Evolutionary conservation across 768 basidiomycete species (phyloP).

Genomic region (Lactarius quietus): DNA sequence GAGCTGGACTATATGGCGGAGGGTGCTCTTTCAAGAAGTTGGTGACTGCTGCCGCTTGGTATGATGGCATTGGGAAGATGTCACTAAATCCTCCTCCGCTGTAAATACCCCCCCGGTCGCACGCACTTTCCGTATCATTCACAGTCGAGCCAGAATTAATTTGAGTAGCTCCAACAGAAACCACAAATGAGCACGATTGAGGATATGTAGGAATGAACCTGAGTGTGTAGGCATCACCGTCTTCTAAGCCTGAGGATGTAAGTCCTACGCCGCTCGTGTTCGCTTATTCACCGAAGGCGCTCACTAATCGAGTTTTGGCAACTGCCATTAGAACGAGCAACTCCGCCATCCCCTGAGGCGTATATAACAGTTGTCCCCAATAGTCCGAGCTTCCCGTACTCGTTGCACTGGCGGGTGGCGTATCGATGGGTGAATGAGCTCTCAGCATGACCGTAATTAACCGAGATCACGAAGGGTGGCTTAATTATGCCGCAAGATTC

Average conservation of each 20-base stretch:
- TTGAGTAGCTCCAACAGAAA: constrained; percentile 38
- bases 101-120: constrained; percentile 36
- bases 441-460: constrained; percentile 40
- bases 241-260: constrained; percentile 29
- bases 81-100: too few species aligned
- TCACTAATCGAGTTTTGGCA: constrained; percentile 36
- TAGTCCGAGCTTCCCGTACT: constrained; percentile 47
- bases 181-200: constrained; percentile 42
- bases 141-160: constrained; percentile 34
- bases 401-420: constrained; percentile 40
- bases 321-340: constrained; percentile 34
- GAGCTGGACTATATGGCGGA: too few species aligned
- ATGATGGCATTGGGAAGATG: too few species aligned
- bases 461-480: constrained; percentile 40
- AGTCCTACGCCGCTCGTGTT: not conserved
- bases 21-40: too few species aligned
- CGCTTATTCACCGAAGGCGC: not conserved
- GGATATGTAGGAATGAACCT: constrained; percentile 45
- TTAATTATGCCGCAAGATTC: constrained; percentile 38
- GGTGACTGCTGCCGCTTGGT: too few species aligned
- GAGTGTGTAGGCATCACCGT: constrained; percentile 23
- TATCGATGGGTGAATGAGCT: constrained; percentile 36
- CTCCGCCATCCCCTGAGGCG: constrained; percentile 45
- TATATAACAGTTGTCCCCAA: too few species aligned
- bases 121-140: constrained; percentile 37